Percentiles rank a stretch among this genome's conserved stretches.
Evolutionary conservation across 225 moss, liverwort and hornwort genomes (phyloP).

Genomic region (Polytrichum commune): DNA sequence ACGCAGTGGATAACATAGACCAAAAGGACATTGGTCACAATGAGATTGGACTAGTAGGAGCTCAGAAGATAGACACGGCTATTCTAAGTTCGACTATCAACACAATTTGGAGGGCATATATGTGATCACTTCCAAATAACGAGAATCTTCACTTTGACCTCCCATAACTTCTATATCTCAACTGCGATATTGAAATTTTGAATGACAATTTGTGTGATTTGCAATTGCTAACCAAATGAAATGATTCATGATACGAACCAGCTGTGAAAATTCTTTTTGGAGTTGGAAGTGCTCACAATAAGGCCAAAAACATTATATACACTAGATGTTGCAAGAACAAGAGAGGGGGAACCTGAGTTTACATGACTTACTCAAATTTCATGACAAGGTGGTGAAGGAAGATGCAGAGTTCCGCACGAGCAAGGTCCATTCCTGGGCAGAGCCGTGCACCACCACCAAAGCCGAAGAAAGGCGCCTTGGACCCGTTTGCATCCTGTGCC

Average conservation of each 20-base stretch:
- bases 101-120: too few species aligned
- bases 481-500: slow-evolving; percentile 22
- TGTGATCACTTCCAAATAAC: too few species aligned
- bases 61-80: too few species aligned
- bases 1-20: too few species aligned
- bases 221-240: too few species aligned
- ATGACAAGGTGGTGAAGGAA: slow-evolving; percentile 54
- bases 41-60: too few species aligned
- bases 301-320: background rate
- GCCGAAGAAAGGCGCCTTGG: slow-evolving; percentile 49
- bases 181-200: too few species aligned
- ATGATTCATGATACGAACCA: background rate
- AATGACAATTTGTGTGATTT: too few species aligned
- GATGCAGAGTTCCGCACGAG: slow-evolving; percentile 46
- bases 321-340: background rate
- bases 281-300: background rate
- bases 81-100: too few species aligned
- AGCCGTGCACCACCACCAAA: slow-evolving; percentile 49
- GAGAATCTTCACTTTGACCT: too few species aligned
- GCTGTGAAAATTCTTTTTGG: background rate
- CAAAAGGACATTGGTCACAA: too few species aligned
- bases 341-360: background rate
- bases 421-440: slow-evolving; percentile 52
- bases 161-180: too few species aligned
- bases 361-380: slow-evolving; percentile 44